Conservation (phyloP, 1,284 basidiomycete species). For the Gymnopus androsaceus region DNA sequence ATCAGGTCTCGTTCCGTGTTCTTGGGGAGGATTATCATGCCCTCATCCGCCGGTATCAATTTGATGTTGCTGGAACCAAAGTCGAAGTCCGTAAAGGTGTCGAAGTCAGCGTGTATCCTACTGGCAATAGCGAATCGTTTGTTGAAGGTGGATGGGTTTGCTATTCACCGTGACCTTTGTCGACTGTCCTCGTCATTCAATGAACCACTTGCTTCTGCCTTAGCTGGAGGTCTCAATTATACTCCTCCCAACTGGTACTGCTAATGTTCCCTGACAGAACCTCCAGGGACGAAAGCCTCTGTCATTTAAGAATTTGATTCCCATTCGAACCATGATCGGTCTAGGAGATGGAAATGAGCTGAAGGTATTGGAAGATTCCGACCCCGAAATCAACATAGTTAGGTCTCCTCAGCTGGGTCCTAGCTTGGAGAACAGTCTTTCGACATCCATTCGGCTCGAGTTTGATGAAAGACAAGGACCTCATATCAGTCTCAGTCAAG, state of each 20-base stretch:
- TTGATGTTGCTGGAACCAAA: slow-evolving; percentile 61
- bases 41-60: slow-evolving; percentile 65
- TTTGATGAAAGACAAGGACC: slow-evolving; percentile 76
- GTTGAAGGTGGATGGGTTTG: slow-evolving; percentile 50
- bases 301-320: slow-evolving; percentile 54
- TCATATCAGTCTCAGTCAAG: slow-evolving; percentile 33
- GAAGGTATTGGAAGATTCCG: slow-evolving; percentile 57
- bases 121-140: slow-evolving; percentile 47
- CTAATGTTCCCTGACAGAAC: slow-evolving; percentile 81
- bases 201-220: slow-evolving; percentile 73
- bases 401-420: slow-evolving; percentile 32
- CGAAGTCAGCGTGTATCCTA: slow-evolving; percentile 56
- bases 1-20: slow-evolving; percentile 79
- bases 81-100: slow-evolving; percentile 75
- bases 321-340: slow-evolving; percentile 42
- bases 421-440: slow-evolving; percentile 27
- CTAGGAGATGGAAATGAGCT: slow-evolving; percentile 63
- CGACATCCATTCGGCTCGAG: slow-evolving; percentile 53
- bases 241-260: slow-evolving; percentile 49
- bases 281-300: slow-evolving; percentile 39
- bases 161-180: slow-evolving; percentile 36
- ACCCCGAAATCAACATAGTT: slow-evolving; percentile 51
- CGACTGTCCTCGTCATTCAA: slow-evolving; percentile 65
- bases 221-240: slow-evolving; percentile 65
- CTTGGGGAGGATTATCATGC: slow-evolving; percentile 81